These are phyloP conservation scores for Termitomyces sp. DNA, from an alignment of 768 basidiomycete genomes.

Conservation along the genomic window DNA sequence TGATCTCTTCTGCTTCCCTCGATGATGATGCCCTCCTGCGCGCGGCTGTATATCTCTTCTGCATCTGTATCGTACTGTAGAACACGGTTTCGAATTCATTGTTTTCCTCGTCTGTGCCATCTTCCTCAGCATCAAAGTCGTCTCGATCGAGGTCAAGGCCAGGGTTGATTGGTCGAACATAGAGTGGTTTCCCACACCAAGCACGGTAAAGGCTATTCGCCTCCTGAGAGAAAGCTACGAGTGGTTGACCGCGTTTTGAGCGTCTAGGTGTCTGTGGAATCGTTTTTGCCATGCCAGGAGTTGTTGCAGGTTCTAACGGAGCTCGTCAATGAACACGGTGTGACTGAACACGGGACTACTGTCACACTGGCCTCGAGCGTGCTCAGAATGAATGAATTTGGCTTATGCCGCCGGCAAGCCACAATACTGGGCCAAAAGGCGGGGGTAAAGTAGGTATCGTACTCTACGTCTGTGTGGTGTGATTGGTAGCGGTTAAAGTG, in stretches of 20 bases:
- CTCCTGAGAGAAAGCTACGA: slow-evolving; percentile 20
- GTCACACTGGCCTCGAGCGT: too few species aligned
- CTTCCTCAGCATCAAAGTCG: slow-evolving; percentile 9
- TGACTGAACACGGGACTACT: neutral
- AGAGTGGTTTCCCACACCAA: slow-evolving; percentile 22
- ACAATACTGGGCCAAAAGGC: too few species aligned
- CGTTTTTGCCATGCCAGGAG: slow-evolving; percentile 5
- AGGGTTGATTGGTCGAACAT: slow-evolving; percentile 17
- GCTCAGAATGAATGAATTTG: too few species aligned
- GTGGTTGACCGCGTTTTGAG: slow-evolving; percentile 24
- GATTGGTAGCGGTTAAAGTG: too few species aligned
- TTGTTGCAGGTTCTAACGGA: neutral
- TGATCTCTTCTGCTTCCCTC: slow-evolving; percentile 10
- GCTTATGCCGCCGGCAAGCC: too few species aligned
- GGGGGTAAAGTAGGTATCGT: too few species aligned
- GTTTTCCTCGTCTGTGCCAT: slow-evolving; percentile 6
- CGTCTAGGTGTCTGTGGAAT: slow-evolving; percentile 23
- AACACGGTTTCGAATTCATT: slow-evolving; percentile 27
- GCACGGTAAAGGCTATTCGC: slow-evolving; percentile 14
- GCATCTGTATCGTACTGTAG: slow-evolving; percentile 28
- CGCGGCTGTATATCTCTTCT: slow-evolving; percentile 18
- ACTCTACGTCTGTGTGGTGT: too few species aligned
- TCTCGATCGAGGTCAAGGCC: slow-evolving; percentile 18
- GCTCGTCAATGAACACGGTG: neutral
- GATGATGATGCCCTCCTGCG: slow-evolving; percentile 9